Conservation (phyloP, 345 rosid genomes). For the Ceriops zippeliana region DNA sequence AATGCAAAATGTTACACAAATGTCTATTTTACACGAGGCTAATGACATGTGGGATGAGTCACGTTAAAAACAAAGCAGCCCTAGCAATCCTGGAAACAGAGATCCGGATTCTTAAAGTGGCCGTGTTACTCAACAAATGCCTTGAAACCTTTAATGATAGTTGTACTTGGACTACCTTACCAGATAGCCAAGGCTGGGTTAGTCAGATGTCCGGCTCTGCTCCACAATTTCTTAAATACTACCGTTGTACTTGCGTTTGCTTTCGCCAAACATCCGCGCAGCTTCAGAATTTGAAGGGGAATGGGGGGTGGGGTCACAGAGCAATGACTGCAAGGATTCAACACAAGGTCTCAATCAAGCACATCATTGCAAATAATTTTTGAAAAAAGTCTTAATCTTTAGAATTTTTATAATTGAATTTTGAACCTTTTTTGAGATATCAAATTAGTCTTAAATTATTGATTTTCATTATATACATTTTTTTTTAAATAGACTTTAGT, state of each 20-base stretch:
- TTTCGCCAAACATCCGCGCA: conserved; percentile 92
- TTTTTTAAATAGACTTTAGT: too few species aligned
- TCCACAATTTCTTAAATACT: conserved; percentile 83
- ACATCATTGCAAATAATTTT: too few species aligned
- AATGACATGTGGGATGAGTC: conserved; percentile 9
- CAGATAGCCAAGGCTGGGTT: conserved; percentile 2
- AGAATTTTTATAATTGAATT: too few species aligned
- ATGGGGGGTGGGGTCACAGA: conserved; percentile 93
- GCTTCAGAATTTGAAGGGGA: conserved; percentile 99
- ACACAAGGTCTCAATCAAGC: conserved; percentile 1
- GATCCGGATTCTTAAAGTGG: not conserved
- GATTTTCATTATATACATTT: too few species aligned
- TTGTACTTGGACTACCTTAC: not conserved
- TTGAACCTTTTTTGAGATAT: rapidly evolving
- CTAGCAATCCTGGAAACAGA: conserved; percentile 7
- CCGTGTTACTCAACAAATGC: conserved; percentile 5
- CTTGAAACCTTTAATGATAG: conserved; percentile 8
- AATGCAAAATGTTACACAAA: conserved; percentile 16
- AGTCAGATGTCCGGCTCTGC: conserved; percentile 96
- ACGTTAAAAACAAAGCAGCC: conserved; percentile 9
- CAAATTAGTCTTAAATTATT: too few species aligned
- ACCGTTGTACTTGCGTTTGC: conserved; percentile 90
- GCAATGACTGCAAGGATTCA: conserved; percentile 55
- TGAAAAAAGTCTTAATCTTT: too few species aligned
- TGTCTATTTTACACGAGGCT: conserved; percentile 24